phyloP scores from a whole-genome alignment of 306 rosid genomes.

The Lagenaria siceraria region DNA sequence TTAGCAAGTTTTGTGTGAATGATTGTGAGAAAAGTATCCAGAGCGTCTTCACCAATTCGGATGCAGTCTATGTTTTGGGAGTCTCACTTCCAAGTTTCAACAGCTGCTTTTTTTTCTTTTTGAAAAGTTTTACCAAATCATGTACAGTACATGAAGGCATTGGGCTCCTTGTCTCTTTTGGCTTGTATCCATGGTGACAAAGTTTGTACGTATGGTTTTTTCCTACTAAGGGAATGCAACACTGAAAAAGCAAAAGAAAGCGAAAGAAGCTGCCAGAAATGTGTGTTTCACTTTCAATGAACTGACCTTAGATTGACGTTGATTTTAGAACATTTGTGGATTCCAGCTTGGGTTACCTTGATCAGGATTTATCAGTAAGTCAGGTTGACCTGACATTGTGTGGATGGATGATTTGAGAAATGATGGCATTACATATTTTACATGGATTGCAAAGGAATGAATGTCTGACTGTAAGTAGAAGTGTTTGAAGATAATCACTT shows the following conservation, averaged over 20 bases:
- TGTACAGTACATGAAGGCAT: neutral
- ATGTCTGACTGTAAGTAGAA: neutral
- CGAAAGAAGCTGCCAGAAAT: neutral
- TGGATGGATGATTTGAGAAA: neutral
- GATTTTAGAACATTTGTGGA: neutral
- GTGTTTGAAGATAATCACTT: neutral
- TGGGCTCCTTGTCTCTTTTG: neutral
- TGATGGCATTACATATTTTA: neutral
- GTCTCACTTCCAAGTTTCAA: neutral
- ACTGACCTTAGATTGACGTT: neutral
- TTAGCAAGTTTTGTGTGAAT: neutral
- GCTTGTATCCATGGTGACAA: neutral
- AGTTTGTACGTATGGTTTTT: neutral
- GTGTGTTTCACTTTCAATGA: slow-evolving; percentile 1
- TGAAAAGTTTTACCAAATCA: too few relatives aligned
- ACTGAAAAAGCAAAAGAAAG: neutral
- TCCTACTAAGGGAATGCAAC: neutral
- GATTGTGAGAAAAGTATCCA: neutral
- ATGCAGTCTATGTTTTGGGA: neutral
- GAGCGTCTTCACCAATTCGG: neutral
- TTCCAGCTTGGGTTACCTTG: neutral
- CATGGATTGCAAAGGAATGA: neutral
- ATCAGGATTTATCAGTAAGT: neutral
- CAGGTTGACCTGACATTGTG: neutral
- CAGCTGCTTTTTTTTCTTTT: neutral